These are phyloP conservation scores for Vigna mungo DNA, from an alignment of 306 rosid species.

Conservation along the genomic window DNA sequence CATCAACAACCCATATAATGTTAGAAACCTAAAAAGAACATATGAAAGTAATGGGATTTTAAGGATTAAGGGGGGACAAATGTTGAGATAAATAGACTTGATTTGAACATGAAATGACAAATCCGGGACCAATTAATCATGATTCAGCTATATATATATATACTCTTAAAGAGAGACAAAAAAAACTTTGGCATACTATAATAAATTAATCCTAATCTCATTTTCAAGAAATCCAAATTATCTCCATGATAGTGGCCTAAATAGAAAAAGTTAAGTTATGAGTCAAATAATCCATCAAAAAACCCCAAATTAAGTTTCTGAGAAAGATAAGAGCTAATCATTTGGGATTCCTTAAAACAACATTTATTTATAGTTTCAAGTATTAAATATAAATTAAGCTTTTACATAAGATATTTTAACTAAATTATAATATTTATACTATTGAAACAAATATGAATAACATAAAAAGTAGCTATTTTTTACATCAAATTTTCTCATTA, in stretches of 20 bases:
- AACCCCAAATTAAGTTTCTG: neutral
- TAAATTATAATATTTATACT: too few relatives aligned
- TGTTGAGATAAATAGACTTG: conserved; percentile 8
- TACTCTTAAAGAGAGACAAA: neutral
- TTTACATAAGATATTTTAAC: too few relatives aligned
- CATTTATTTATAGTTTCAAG: neutral
- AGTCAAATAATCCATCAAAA: neutral
- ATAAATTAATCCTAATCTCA: conserved; percentile 16
- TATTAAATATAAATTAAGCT: too few relatives aligned
- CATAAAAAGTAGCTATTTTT: too few relatives aligned
- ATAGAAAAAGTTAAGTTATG: neutral
- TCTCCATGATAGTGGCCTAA: neutral
- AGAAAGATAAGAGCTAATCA: neutral
- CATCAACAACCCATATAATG: neutral
- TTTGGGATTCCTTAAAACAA: neutral
- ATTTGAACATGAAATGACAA: conserved; percentile 32
- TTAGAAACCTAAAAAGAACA: neutral
- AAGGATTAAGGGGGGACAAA: conserved; percentile 19
- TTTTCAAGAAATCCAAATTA: conserved; percentile 9
- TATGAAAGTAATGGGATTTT: neutral
- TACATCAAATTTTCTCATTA: too few relatives aligned
- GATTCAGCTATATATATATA: neutral
- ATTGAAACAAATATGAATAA: too few relatives aligned
- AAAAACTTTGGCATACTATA: neutral
- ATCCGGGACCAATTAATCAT: conserved; percentile 4